Conservation (phyloP, 2,329 filamentous ascomycete genomes). For the Coniochaeta hoffmannii region DNA sequence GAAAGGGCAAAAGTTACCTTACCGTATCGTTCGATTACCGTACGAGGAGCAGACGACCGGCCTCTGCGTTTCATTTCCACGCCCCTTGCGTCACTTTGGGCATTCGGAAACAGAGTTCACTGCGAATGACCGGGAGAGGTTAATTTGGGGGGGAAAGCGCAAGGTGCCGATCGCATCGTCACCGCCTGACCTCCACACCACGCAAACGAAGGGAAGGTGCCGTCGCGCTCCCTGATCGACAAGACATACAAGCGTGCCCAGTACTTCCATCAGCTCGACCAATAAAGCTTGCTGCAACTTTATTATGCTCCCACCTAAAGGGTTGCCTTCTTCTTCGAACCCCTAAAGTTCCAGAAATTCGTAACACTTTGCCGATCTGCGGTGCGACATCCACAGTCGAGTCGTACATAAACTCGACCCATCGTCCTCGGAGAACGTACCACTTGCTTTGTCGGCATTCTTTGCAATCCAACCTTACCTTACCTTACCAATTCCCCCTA, state of each 20-base stretch:
- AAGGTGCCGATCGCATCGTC: neutral
- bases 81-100: neutral
- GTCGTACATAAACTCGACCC: conserved; percentile 3
- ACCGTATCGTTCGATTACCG: neutral
- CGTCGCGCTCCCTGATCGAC: neutral
- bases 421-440: neutral
- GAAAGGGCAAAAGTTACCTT: neutral
- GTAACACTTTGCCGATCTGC: too few species aligned
- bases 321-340: neutral
- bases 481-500: neutral
- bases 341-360: neutral
- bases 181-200: neutral
- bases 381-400: too few species aligned
- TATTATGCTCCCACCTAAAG: neutral
- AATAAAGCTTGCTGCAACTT: neutral
- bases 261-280: too few species aligned
- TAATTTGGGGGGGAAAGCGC: neutral
- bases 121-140: neutral
- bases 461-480: too few species aligned
- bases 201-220: neutral
- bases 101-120: neutral
- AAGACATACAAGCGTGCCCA: neutral
- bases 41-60: neutral
- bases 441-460: neutral
- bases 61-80: neutral